Base-by-base conservation (phyloP, 2,329 filamentous ascomycete species). In the Hypomyces perniciosus region DNA sequence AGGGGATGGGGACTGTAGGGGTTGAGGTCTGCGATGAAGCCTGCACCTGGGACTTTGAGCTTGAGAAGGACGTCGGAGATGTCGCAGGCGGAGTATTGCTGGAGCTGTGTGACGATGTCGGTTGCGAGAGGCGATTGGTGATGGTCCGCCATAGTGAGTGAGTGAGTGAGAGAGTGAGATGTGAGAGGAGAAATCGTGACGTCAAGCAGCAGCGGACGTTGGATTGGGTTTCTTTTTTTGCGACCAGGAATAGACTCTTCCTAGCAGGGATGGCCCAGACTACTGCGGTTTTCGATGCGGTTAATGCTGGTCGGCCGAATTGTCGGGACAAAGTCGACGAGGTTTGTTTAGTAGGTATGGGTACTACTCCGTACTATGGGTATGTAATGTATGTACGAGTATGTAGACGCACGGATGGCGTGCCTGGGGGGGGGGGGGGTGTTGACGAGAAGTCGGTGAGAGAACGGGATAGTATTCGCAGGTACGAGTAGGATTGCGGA, bases 31-130 rank as follows among this genome's bases (percentile, higher is more conserved):
- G 81, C 72, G 35, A 90, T 68, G 62, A 83, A 84, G 48, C 87
- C 86, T 28, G 83, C 84, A 43, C 79, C 76, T 8, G 83, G 75
- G 7, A 84, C 77, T 53, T 84, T 78, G 44, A 90, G 74, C 61
- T 85, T 87, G 50, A 88, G 74, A 2, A 90, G 76, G 5, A 85
- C 85, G 65, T 90, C 86, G 8, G 86, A 87, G 54, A 89, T 72
- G 74, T 88, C 75, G 64, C 75, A 78, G 35, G 75, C 72, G 13
- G 68, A 68, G 59, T 75, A 76, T 35, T 65, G 58, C 51, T 57
- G 59, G 27, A 72, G 67, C 49, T 58, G 54, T 48, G 61, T 54
- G 48, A 61, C 13, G 30, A 61, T 58, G 33, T 58, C 55, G 39
- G 34, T 8, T n/a, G 56, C 38, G 13, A 58, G 42, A 9, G 51